Conservation (phyloP, 2,329 filamentous ascomycete species). For the Chalara sp. region DNA sequence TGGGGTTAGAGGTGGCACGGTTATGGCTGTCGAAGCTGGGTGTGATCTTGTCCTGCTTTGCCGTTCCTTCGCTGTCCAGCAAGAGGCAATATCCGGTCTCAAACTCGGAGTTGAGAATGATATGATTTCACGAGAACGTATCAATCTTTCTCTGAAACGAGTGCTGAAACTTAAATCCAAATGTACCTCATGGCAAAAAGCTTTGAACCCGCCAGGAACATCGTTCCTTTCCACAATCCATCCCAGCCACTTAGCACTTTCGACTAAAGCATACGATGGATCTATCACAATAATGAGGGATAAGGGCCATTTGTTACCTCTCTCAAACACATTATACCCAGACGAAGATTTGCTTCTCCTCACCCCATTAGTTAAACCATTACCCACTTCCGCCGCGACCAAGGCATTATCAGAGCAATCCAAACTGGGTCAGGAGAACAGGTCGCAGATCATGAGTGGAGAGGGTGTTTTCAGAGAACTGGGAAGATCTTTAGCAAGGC, state of each 20-base stretch:
- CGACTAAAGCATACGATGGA: conserved; percentile 79
- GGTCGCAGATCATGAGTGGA: conserved; percentile 72
- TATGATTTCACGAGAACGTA: conserved; percentile 74
- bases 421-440: conserved; percentile 35
- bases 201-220: conserved; percentile 79
- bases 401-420: conserved; percentile 56
- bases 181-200: conserved; percentile 86
- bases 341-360: conserved; percentile 86
- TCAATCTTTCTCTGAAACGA: conserved; percentile 72
- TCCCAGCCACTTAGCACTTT: conserved; percentile 72
- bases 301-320: conserved; percentile 74
- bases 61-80: conserved; percentile 78
- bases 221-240: conserved; percentile 73
- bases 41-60: conserved; percentile 89
- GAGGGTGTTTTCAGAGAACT: conserved; percentile 90
- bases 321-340: conserved; percentile 73
- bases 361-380: conserved; percentile 82
- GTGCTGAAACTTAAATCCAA: conserved; percentile 75
- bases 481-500: conserved; percentile 78
- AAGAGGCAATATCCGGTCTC: conserved; percentile 84
- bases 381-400: conserved; percentile 83
- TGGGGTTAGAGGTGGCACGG: conserved; percentile 91
- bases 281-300: conserved; percentile 92
- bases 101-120: conserved; percentile 86
- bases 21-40: conserved; percentile 95